Evolutionary conservation across 2,329 filamentous ascomycete species (phyloP).

Genomic region (Chalara sp.): DNA sequence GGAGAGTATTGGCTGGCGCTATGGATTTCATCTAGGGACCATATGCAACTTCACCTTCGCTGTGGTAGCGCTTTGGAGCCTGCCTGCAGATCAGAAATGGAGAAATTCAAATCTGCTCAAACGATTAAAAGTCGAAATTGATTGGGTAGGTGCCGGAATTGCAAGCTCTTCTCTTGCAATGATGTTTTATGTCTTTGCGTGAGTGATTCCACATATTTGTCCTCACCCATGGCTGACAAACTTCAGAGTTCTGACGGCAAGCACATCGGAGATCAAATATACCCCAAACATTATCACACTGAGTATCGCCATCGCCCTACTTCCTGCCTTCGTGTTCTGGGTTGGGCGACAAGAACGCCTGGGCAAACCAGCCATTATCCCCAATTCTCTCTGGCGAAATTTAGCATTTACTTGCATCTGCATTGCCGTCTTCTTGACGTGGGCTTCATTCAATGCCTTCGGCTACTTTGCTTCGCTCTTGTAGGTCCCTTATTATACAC

Average conservation of each 20-base stretch:
- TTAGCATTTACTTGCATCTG: conserved; percentile 25
- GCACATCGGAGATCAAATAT: conserved; percentile 2
- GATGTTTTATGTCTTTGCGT: neutral
- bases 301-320: conserved; percentile 17
- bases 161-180: neutral
- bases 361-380: conserved; percentile 25
- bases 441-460: conserved; percentile 18
- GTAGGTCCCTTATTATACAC: neutral
- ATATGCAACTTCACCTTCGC: too few relatives aligned
- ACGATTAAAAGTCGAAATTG: neutral
- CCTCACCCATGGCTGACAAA: neutral
- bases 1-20: neutral
- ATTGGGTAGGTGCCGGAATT: neutral
- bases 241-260: conserved; percentile 2
- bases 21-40: neutral
- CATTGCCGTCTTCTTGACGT: conserved; percentile 26
- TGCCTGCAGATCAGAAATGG: too few relatives aligned
- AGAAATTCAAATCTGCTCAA: too few relatives aligned
- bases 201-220: neutral
- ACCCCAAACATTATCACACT: conserved; percentile 23
- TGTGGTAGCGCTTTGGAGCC: too few relatives aligned
- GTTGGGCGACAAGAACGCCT: conserved; percentile 18
- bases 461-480: conserved; percentile 4
- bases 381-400: conserved; percentile 28
- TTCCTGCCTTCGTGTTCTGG: conserved; percentile 23